Conservation (phyloP, 2,329 filamentous ascomycete genomes). For the Cercospora sojina region DNA sequence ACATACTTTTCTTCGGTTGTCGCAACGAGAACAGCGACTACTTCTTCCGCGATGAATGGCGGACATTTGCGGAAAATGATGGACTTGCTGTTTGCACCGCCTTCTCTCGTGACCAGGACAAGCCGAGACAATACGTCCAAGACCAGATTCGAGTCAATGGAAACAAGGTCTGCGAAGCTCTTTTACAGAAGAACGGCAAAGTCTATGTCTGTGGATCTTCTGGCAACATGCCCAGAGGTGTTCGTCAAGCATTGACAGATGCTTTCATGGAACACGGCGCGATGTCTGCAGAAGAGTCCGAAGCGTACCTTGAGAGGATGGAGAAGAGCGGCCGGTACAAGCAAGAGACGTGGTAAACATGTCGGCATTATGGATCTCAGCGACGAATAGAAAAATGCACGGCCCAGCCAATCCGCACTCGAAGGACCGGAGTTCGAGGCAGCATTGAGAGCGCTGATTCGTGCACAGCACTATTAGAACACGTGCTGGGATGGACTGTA, state of each 20-base stretch:
- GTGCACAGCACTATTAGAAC: not conserved
- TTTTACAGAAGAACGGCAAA: constrained; percentile 54
- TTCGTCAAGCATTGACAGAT: constrained; percentile 65
- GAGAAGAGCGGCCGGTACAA: constrained; percentile 63
- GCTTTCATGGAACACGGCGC: constrained; percentile 48
- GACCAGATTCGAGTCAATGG: constrained; percentile 57
- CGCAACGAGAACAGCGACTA: constrained; percentile 73
- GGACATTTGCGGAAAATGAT: constrained; percentile 42
- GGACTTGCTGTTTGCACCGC: constrained; percentile 60
- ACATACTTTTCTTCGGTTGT: constrained; percentile 78
- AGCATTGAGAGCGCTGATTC: not conserved
- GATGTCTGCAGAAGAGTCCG: constrained; percentile 55
- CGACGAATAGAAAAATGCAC: not conserved
- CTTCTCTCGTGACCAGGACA: constrained; percentile 68
- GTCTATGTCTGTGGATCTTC: constrained; percentile 62
- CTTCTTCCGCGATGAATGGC: constrained; percentile 80
- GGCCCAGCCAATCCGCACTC: not conserved
- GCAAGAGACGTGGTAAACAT: constrained; percentile 66
- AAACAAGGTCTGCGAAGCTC: constrained; percentile 50
- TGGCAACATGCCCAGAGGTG: constrained; percentile 69
- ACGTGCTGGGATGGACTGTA: not conserved
- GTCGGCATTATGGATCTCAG: not conserved
- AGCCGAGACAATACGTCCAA: constrained; percentile 66
- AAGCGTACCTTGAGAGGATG: constrained; percentile 55
- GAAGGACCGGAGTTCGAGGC: not conserved